Base-by-base conservation (phyloP, 192 early-diverging fungal genomes). In the Podila verticillata region DNA sequence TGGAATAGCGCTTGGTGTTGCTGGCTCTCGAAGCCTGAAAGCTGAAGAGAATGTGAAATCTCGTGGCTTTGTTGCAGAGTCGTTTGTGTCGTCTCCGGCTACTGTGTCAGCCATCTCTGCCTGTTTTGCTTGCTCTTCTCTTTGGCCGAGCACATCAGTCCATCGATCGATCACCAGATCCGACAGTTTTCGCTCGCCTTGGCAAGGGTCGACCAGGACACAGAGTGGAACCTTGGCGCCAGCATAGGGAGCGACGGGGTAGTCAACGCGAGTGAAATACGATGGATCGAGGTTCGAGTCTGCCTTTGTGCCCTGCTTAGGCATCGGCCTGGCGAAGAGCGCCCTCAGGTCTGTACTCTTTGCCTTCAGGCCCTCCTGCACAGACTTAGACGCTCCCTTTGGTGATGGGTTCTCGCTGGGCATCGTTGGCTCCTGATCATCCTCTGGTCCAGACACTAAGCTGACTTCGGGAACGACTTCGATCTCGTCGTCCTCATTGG, bases 401-500 rank as follows among this genome's bases (percentile, higher is more conserved):
- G 66, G 36, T 26, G 32, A 56, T 19, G 20, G 35, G 6, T 24
- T 31, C 19, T 35, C 74, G 26, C 47, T 59, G 7, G 57, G 0
- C 8, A 54, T 22, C 6, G 59, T 48, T 61, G 58, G 63, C 0
- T 78, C 75, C 17, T 30, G 63, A 19, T 49, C 61, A 13, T 65
- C 75, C 29, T 79, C 75, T 9, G 61, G 48, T 48, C 49, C 77
- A 31, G 77, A 72, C 65, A 80, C 51, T 4, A 80, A 48, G 29
- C 63, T 68, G 30, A 80, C 51, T 20, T 80, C 77, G 5, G 77
- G 77, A 15, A 65, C 77, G 4, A 72, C 70, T 32, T 80, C 77
- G 59, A 80, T 80, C 44, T 80, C 77, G 20, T 80, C 77, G 22
- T 80, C 77, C 22, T 80, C 70, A 9, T 67, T 68, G 6, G 61